phyloP scores from a whole-genome alignment of 2,329 filamentous ascomycete genomes.

The Xylaria sp. region DNA sequence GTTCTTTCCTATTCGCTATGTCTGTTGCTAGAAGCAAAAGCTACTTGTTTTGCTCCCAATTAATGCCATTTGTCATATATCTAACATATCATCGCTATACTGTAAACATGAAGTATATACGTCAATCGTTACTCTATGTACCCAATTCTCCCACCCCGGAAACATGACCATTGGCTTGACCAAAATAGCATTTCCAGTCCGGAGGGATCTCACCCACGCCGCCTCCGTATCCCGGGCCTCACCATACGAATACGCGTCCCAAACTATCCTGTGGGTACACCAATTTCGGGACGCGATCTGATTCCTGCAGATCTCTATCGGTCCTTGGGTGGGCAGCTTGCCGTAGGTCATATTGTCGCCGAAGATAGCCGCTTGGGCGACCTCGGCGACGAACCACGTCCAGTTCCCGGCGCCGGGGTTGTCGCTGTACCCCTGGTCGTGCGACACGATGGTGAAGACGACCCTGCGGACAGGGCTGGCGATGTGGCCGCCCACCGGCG shows the following conservation, averaged over 20 bases:
- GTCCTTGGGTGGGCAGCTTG: constrained; percentile 1
- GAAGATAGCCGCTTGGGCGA: not conserved
- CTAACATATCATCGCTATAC: constrained; percentile 3
- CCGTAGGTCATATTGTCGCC: constrained; percentile 1
- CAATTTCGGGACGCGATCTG: constrained; percentile 12
- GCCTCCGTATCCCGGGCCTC: constrained; percentile 5
- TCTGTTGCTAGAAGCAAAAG: too few relatives aligned
- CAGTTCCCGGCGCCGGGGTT: constrained; percentile 17
- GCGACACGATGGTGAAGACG: constrained; percentile 23
- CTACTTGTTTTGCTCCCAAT: too few relatives aligned
- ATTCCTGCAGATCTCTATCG: constrained; percentile 25
- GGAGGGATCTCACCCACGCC: constrained; percentile 15
- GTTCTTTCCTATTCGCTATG: not conserved
- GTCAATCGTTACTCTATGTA: constrained; percentile 19
- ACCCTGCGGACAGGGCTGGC: constrained; percentile 6
- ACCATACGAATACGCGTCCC: not conserved
- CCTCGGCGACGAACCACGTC: constrained; percentile 27
- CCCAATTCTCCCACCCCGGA: constrained; percentile 29
- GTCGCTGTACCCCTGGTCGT: constrained; percentile 24
- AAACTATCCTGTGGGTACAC: constrained; percentile 3
- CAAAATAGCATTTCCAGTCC: constrained; percentile 13
- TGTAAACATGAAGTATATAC: constrained; percentile 26
- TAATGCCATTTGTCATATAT: not conserved
- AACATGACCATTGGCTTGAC: constrained; percentile 26
- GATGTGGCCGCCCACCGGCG: constrained; percentile 15